Conservation (phyloP, 2,329 filamentous ascomycete genomes). For the Cordyceps fumosorosea region DNA sequence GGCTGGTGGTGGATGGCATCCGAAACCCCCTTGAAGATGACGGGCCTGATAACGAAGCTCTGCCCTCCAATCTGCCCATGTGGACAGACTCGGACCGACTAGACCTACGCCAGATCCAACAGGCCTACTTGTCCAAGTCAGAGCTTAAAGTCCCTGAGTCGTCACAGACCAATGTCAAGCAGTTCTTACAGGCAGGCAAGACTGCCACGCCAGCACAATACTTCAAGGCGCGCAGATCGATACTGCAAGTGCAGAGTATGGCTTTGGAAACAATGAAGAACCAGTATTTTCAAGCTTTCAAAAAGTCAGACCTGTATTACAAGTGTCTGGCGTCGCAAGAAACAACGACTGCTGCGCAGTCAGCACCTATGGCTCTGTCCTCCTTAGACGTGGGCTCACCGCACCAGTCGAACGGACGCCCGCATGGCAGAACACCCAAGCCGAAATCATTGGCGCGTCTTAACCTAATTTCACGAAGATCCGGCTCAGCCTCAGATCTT, state of each 20-base stretch:
- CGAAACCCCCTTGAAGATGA: constrained; percentile 86
- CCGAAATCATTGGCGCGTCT: constrained; percentile 39
- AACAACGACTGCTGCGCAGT: constrained; percentile 36
- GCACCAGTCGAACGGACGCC: not conserved
- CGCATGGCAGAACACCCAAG: constrained; percentile 36
- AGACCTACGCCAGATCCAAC: constrained; percentile 86
- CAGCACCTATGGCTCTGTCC: constrained; percentile 15
- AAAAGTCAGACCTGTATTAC: constrained; percentile 88
- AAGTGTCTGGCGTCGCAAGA: constrained; percentile 92
- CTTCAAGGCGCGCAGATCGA: constrained; percentile 70
- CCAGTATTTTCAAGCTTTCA: constrained; percentile 77
- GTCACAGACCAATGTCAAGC: constrained; percentile 62
- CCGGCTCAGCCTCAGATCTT: constrained; percentile 44
- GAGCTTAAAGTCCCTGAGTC: constrained; percentile 72
- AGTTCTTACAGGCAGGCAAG: constrained; percentile 73
- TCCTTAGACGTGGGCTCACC: constrained; percentile 14
- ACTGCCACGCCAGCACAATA: constrained; percentile 76
- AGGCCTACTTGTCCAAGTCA: constrained; percentile 75
- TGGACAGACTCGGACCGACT: constrained; percentile 82
- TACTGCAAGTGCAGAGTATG: constrained; percentile 74
- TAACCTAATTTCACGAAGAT: constrained; percentile 35
- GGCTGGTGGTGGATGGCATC: constrained; percentile 95
- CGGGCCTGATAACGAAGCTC: constrained; percentile 57
- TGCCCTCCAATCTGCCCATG: constrained; percentile 53
- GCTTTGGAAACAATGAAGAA: constrained; percentile 80